Conservation (phyloP, 441 rosid genomes). For the Sinapis alba region DNA sequence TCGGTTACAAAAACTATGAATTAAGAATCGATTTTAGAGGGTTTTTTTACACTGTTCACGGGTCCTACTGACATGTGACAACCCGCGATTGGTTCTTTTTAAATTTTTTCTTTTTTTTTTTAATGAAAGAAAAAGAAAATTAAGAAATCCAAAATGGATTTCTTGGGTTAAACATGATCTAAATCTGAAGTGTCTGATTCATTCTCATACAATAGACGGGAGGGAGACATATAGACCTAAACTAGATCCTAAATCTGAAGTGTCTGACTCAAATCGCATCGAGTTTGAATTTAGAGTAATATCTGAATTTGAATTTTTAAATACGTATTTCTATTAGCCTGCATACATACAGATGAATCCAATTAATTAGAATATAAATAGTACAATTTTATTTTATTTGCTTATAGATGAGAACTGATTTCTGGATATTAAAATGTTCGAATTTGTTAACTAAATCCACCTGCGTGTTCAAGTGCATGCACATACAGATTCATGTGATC, state of each 20-base stretch:
- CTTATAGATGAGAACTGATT: constrained; percentile 9
- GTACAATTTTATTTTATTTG: constrained; percentile 5
- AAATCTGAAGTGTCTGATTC: no score
- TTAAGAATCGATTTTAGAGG: no score
- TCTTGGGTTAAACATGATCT: no score
- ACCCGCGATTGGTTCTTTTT: no score
- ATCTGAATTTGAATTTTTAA: constrained; percentile 4
- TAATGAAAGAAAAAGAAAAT: no score
- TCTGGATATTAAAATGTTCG: constrained; percentile 5
- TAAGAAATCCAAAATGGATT: no score
- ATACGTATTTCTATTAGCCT: neutral
- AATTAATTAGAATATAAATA: neutral
- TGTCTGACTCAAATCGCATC: constrained; percentile 9
- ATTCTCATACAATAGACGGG: neutral
- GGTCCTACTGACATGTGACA: no score
- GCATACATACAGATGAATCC: constrained; percentile 36
- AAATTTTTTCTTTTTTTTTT: no score
- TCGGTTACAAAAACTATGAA: no score
- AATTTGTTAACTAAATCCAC: constrained; percentile 7
- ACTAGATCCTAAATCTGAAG: constrained; percentile 11
- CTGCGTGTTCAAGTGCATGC: constrained; percentile 44
- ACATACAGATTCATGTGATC: constrained; percentile 24
- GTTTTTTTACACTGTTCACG: no score
- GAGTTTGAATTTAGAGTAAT: neutral
- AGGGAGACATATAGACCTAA: neutral